Evolutionary conservation across 345 rosid species (phyloP).

Genomic region (Populus tremula): DNA sequence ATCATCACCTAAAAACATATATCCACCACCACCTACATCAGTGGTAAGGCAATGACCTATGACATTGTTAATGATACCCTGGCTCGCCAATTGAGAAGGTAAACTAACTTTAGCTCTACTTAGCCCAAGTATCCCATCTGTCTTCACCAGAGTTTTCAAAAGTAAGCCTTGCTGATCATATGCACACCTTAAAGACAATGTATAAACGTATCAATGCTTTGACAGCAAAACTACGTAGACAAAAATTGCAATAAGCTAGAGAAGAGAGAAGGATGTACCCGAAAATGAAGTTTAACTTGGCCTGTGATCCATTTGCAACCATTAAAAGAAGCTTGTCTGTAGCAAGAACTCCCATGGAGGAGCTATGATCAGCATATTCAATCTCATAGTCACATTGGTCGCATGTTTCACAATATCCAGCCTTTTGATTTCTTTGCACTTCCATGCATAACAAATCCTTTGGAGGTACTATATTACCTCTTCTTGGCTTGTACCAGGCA

Average conservation of each 20-base stretch:
- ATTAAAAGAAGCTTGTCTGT: slow-evolving; percentile 68
- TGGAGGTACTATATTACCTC: slow-evolving; percentile 48
- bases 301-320: slow-evolving; percentile 62
- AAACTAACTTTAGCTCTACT: slow-evolving; percentile 80
- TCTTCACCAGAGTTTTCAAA: slow-evolving; percentile 60
- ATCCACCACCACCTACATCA: slow-evolving; percentile 59
- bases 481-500: slow-evolving; percentile 69
- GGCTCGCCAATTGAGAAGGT: slow-evolving; percentile 90
- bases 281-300: slow-evolving; percentile 55
- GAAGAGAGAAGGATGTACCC: slow-evolving; percentile 47
- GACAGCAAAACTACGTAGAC: neutral
- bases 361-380: slow-evolving; percentile 89
- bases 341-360: slow-evolving; percentile 86
- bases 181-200: slow-evolving; percentile 62
- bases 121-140: slow-evolving; percentile 89
- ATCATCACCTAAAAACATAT: slow-evolving; percentile 86
- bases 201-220: slow-evolving; percentile 13
- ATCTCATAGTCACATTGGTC: slow-evolving; percentile 94
- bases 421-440: slow-evolving; percentile 53
- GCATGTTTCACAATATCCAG: slow-evolving; percentile 48
- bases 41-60: slow-evolving; percentile 82
- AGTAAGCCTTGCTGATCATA: slow-evolving; percentile 93
- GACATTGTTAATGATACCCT: slow-evolving; percentile 72
- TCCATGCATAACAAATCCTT: slow-evolving; percentile 59
- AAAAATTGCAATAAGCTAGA: neutral